Evolutionary conservation across 1,139 yeast genomes (phyloP), one percentile per base, ranked within the genome.

Genomic region (Suhomyces ambrosiae): DNA sequence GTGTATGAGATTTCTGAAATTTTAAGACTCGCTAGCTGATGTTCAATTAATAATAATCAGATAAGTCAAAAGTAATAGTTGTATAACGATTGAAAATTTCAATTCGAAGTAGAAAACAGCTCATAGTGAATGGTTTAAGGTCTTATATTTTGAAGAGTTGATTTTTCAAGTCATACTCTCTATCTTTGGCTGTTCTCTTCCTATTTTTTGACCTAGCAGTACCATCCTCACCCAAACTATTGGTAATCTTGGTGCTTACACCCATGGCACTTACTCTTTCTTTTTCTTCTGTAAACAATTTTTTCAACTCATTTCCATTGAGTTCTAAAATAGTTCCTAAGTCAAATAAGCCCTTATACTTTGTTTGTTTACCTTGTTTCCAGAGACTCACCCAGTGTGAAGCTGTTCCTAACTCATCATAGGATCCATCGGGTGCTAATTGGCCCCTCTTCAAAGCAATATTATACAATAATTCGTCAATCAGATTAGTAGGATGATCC

Each of bases 401-500:
- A 0, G 95, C 90, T 35, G 80, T 73, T 1, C 88, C 84, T 16
- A 68, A 60, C 38, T 80, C 84, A 52, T 81, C 82, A 48, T 58
- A 74, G 0, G 55, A 40, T n/a, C 60, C 63, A 37, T 64, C 65
- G 10, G 52, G 51, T 18, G 52, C 55, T 12, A 67, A 53, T 35
- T 65, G 65, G 7, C 63, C 62, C 11, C 72, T 57, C 29, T 66
- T 63, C 42, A 60, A 60, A 6, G 83, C 80, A 12, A 86, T 72
- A n/a, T 71, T 66, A 34, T 64, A 61, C 36, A 92, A 60, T 12
- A 92, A 67, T 40, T 73, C 79, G 39, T 79, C 72, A 7, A 90
- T 68, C 45, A 82, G 79, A 56, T 92, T 90, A 0, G 97, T 88
- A 2, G 95, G 96, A 26, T 68, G 68, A 13, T 65, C 56, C 46